Conservation (phyloP, 305 asterid genomes). For the Ajuga reptans region DNA sequence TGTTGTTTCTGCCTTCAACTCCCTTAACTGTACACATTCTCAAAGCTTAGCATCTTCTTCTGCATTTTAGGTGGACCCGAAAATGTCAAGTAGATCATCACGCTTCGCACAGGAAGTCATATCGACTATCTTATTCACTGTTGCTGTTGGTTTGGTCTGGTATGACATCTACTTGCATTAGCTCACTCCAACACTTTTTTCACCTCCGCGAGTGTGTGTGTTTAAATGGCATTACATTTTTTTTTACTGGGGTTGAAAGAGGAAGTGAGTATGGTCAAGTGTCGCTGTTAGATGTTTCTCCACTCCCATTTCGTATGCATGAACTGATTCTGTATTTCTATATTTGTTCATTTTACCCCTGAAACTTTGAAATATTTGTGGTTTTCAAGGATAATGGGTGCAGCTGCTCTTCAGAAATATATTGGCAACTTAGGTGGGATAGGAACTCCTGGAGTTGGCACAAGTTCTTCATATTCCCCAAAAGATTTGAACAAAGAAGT, state of each 20-base stretch:
- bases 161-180: conserved; percentile 29
- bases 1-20: conserved; percentile 9
- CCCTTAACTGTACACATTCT: conserved; percentile 14
- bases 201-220: not conserved
- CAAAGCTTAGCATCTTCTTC: conserved; percentile 19
- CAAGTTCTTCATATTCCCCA: conserved; percentile 80
- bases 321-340: not conserved
- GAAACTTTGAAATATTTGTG: conserved; percentile 1
- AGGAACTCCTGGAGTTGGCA: conserved; percentile 90
- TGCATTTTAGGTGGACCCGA: conserved; percentile 70
- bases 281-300: not conserved
- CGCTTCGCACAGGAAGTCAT: conserved; percentile 73
- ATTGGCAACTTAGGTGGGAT: conserved; percentile 91
- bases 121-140: conserved; percentile 71
- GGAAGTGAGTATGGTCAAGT: not conserved
- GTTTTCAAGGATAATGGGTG: conserved; percentile 61
- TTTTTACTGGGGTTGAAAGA: not conserved
- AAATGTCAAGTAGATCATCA: conserved; percentile 56
- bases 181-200: not conserved
- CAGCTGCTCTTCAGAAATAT: conserved; percentile 89
- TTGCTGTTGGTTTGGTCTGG: conserved; percentile 84
- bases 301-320: conserved; percentile 5
- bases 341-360: conserved; percentile 5
- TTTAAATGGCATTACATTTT: conserved; percentile 1
- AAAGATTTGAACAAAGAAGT: conserved; percentile 84